phyloP scores from a whole-genome alignment of 805 yeast species.

The Metahyphopichia silvanorum region DNA sequence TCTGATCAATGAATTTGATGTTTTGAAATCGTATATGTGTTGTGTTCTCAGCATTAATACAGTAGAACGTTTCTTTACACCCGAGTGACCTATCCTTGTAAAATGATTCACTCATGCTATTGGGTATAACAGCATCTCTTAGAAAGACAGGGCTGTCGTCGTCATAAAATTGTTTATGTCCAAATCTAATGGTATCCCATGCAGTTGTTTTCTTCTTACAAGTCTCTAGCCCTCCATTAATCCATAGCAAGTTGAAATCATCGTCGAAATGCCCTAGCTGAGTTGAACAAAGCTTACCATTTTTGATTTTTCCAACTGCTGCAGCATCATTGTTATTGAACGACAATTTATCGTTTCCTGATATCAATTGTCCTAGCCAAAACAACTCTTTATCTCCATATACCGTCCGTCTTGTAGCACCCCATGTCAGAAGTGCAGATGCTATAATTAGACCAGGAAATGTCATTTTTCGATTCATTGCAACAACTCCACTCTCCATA shows the following conservation, averaged over 20 bases:
- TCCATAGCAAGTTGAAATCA: constrained; percentile 20
- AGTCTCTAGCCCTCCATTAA: constrained; percentile 23
- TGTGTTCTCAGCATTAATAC: not conserved
- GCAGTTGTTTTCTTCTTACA: constrained; percentile 16
- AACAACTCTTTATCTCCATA: constrained; percentile 26
- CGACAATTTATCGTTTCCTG: constrained; percentile 13
- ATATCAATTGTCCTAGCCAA: constrained; percentile 27
- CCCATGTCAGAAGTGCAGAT: constrained; percentile 10
- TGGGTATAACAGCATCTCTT: no score
- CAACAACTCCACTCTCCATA: constrained; percentile 38
- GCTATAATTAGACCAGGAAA: constrained; percentile 16
- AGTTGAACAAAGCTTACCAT: constrained; percentile 17
- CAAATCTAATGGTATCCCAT: no score
- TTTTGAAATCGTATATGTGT: no score
- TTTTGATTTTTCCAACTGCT: constrained; percentile 17
- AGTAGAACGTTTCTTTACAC: not conserved
- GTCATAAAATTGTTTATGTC: no score
- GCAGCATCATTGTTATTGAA: constrained; percentile 18
- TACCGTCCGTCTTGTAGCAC: constrained; percentile 23
- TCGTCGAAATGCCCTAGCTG: constrained; percentile 22
- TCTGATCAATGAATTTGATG: no score
- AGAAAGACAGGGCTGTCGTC: no score
- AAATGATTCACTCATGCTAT: no score
- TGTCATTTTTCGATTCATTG: constrained; percentile 21
- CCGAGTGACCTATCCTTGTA: not conserved